Conservation (phyloP, 352 stramenopile species). For the Phytopythium sindhum region DNA sequence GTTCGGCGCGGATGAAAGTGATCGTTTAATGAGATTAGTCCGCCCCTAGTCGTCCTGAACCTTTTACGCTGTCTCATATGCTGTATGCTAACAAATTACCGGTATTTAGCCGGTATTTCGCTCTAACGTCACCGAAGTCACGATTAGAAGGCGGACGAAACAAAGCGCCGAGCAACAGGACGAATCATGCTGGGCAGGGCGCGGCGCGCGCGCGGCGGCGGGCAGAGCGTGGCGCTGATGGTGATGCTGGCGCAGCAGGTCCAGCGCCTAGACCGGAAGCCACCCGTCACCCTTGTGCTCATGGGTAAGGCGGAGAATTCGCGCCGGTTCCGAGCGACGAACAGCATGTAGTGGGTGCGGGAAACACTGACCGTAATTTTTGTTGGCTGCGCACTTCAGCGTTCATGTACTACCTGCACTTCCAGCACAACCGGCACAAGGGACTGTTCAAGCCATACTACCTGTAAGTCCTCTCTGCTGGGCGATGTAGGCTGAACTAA, state of each 20-base stretch:
- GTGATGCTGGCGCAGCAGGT: constrained; percentile 43
- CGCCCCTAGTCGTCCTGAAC: too few relatives aligned
- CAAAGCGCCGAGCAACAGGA: not conserved
- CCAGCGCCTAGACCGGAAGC: constrained; percentile 57
- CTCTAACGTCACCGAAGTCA: not conserved
- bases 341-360: not conserved
- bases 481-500: not conserved
- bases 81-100: too few relatives aligned
- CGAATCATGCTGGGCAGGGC: constrained; percentile 5
- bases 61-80: too few relatives aligned
- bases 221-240: constrained; percentile 21
- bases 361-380: not conserved
- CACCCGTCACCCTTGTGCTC: constrained; percentile 41
- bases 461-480: constrained; percentile 26
- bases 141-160: not conserved
- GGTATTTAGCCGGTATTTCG: not conserved
- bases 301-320: constrained; percentile 24
- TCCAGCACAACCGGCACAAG: constrained; percentile 40
- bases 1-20: not conserved
- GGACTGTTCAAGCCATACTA: constrained; percentile 34
- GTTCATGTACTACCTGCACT: constrained; percentile 54
- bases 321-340: not conserved
- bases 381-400: constrained; percentile 10
- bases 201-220: constrained; percentile 13
- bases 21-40: not conserved